Conservation (phyloP, 306 rosid species). For the Cotoneaster glaucophyllus region DNA sequence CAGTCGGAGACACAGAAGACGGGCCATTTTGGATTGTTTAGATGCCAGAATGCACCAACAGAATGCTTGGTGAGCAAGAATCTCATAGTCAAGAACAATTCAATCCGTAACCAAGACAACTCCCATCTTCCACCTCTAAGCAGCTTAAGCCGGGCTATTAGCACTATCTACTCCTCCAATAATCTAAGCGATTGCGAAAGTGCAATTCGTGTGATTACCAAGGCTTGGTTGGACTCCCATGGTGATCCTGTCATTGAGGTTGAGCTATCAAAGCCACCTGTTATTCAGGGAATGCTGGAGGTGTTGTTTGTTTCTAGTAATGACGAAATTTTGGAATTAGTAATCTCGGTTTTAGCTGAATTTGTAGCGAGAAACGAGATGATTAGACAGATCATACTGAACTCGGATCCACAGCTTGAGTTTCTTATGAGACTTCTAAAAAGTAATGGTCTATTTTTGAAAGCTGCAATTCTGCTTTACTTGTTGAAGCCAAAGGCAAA, state of each 20-base stretch:
- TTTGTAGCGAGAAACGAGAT: slow-evolving; percentile 31
- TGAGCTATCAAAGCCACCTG: slow-evolving; percentile 43
- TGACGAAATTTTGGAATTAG: slow-evolving; percentile 66
- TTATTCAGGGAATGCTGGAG: slow-evolving; percentile 67
- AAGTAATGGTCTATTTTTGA: slow-evolving; percentile 65
- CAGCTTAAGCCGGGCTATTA: slow-evolving; percentile 41
- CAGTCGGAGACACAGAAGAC: slow-evolving; percentile 31
- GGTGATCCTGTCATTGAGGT: slow-evolving; percentile 49
- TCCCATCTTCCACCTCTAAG: slow-evolving; percentile 38
- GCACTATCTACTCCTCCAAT: slow-evolving; percentile 49
- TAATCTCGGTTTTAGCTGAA: slow-evolving; percentile 63
- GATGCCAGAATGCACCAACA: slow-evolving; percentile 44
- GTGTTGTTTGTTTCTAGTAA: slow-evolving; percentile 63
- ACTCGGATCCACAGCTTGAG: slow-evolving; percentile 73
- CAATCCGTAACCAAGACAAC: slow-evolving; percentile 23
- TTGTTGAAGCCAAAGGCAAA: slow-evolving; percentile 66
- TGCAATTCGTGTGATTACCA: slow-evolving; percentile 51
- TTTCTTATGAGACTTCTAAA: slow-evolving; percentile 57
- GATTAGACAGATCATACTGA: slow-evolving; percentile 46
- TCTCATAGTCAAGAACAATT: slow-evolving; percentile 23
- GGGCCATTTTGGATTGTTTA: slow-evolving; percentile 44
- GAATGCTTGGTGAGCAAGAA: slow-evolving; percentile 35
- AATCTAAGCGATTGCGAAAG: slow-evolving; percentile 51
- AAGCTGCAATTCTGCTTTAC: slow-evolving; percentile 69
- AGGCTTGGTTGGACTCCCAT: slow-evolving; percentile 65